Percentiles rank a stretch among this genome's conserved stretches.
phyloP scores from a whole-genome alignment of 1,284 basidiomycete species.

The Xerocomus cyaneibrunnescens region DNA sequence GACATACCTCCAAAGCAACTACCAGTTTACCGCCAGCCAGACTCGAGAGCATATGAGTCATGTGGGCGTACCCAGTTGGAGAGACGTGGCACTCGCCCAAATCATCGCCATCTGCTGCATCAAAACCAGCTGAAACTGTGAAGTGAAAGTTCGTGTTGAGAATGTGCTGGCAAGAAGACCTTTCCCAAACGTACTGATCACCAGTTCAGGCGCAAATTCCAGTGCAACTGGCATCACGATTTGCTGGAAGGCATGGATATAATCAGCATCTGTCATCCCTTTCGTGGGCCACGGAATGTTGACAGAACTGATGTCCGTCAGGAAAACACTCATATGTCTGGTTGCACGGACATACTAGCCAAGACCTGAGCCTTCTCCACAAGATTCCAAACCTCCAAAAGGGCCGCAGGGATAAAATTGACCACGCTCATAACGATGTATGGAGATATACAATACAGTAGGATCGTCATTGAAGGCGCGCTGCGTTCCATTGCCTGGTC shows the following conservation, averaged over 20 bases:
- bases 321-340: conserved; percentile 3
- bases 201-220: conserved; percentile 94
- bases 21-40: conserved; percentile 89
- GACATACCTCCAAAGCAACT: conserved; percentile 85
- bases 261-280: conserved; percentile 95
- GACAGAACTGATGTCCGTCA: conserved; percentile 62
- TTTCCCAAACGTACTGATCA: conserved; percentile 74
- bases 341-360: conserved; percentile 67
- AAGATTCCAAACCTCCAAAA: conserved; percentile 84
- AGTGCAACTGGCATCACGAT: conserved; percentile 97
- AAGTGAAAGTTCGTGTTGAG: conserved; percentile 2
- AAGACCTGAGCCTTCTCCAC: conserved; percentile 79
- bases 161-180: not conserved
- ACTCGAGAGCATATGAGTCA: conserved; percentile 96
- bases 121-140: conserved; percentile 95
- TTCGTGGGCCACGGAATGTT: conserved; percentile 93
- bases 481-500: conserved; percentile 92
- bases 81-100: conserved; percentile 90
- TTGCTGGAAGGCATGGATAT: conserved; percentile 94
- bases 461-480: conserved; percentile 92
- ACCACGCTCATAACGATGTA: conserved; percentile 93
- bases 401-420: conserved; percentile 91
- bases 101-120: conserved; percentile 91
- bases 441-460: conserved; percentile 90
- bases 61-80: conserved; percentile 95